Percentiles rank a stretch among this genome's conserved stretches.
phyloP scores from a whole-genome alignment of 768 basidiomycete genomes.

The Suillus tomentosus region DNA sequence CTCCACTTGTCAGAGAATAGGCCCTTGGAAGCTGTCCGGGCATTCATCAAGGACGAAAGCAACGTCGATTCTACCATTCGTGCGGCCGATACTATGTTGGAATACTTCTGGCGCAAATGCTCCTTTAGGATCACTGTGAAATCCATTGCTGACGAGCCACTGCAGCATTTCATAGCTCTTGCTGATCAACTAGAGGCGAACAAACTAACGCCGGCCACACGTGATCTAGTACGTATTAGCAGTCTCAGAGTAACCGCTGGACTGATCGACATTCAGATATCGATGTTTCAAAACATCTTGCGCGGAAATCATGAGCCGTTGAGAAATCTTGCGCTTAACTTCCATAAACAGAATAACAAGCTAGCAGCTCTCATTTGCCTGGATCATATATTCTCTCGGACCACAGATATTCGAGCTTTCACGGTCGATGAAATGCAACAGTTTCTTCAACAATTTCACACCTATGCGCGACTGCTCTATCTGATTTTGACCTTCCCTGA shows the following conservation, averaged over 20 bases:
- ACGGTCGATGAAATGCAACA: constrained; percentile 28
- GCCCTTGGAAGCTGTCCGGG: constrained; percentile 45
- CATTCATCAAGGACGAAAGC: constrained; percentile 40
- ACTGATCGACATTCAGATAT: constrained; percentile 19
- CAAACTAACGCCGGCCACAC: constrained; percentile 11
- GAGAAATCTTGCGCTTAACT: constrained; percentile 31
- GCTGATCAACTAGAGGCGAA: constrained; percentile 19
- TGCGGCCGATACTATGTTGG: constrained; percentile 44
- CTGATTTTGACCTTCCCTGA: constrained; percentile 31
- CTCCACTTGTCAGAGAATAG: constrained; percentile 51
- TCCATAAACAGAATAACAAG: constrained; percentile 31
- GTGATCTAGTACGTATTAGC: constrained; percentile 17
- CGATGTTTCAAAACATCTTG: constrained; percentile 40
- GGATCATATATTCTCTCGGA: constrained; percentile 40
- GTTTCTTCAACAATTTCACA: constrained; percentile 36
- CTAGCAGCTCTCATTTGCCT: constrained; percentile 45
- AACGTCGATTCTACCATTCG: constrained; percentile 30
- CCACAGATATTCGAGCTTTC: constrained; percentile 28
- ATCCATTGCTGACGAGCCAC: constrained; percentile 2
- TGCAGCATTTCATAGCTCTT: constrained; percentile 28
- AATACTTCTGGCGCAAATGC: constrained; percentile 47
- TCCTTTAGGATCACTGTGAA: constrained; percentile 39
- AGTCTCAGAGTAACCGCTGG: constrained; percentile 20
- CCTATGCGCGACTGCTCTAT: constrained; percentile 37
- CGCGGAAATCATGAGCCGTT: constrained; percentile 30